Percentiles rank a stretch among this genome's conserved stretches.
Conservation (phyloP, 1,139 yeast genomes). For the Magnusiomyces paraingens region DNA sequence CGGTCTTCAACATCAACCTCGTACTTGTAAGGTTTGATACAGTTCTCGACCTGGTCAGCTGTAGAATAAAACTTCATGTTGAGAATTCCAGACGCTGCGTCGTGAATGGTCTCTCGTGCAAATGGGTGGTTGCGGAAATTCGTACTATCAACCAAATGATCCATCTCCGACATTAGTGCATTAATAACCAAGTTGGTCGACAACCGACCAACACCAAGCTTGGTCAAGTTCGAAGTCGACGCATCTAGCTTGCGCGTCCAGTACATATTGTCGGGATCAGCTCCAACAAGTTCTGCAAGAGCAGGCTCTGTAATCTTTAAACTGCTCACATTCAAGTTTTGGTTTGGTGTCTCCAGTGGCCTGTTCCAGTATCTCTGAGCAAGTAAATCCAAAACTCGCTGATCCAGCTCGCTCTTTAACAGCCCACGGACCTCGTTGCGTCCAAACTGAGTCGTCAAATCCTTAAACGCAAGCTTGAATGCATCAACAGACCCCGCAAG, state of each 20-base stretch:
- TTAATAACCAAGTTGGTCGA: slow-evolving; percentile 79
- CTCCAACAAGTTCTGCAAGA: slow-evolving; percentile 45
- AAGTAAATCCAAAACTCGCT: slow-evolving; percentile 72
- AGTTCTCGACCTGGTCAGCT: slow-evolving; percentile 96
- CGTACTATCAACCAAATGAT: slow-evolving; percentile 63
- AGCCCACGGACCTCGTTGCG: slow-evolving; percentile 75
- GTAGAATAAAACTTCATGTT: slow-evolving; percentile 79
- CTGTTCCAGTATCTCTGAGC: slow-evolving; percentile 93
- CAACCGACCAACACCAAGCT: slow-evolving; percentile 86
- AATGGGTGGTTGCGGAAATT: slow-evolving; percentile 77
- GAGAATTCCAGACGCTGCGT: slow-evolving; percentile 77
- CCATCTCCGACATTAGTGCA: slow-evolving; percentile 71
- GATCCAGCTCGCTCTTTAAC: slow-evolving; percentile 80
- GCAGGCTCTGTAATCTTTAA: slow-evolving; percentile 40
- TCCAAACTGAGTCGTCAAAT: slow-evolving; percentile 74
- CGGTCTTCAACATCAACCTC: slow-evolving; percentile 94
- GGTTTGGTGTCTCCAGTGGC: slow-evolving; percentile 33
- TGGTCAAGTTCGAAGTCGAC: slow-evolving; percentile 76
- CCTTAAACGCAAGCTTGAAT: slow-evolving; percentile 80
- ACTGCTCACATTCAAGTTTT: not conserved
- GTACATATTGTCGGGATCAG: slow-evolving; percentile 61
- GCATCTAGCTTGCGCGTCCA: slow-evolving; percentile 88
- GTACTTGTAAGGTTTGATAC: slow-evolving; percentile 94
- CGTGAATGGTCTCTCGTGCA: slow-evolving; percentile 73
- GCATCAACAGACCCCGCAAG: slow-evolving; percentile 87